A percentile compares a stretch with the other conserved stretches of the same genome.
phyloP scores from a whole-genome alignment of 2,329 filamentous ascomycete species.

The Fusarium sp. region DNA sequence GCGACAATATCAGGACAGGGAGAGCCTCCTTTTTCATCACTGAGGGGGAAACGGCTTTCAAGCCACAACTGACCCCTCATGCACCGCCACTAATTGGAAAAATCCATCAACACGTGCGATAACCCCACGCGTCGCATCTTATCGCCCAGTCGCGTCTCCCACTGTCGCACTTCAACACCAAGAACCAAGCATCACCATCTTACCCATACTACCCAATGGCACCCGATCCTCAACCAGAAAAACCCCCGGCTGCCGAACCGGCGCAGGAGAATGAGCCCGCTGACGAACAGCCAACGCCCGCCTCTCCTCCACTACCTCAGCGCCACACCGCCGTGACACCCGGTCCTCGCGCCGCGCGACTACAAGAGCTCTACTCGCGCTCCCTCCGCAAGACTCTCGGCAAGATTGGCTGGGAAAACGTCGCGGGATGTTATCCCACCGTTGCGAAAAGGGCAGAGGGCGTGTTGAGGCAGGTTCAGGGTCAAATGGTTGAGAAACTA shows the following conservation, averaged over 20 bases:
- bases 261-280: conserved; percentile 7
- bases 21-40: not conserved
- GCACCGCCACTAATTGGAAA: conserved; percentile 11
- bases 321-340: conserved; percentile 60
- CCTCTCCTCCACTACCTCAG: conserved; percentile 55
- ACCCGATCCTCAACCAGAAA: conserved; percentile 31
- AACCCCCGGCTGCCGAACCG: conserved; percentile 9
- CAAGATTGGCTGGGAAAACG: conserved; percentile 67
- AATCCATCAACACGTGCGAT: conserved; percentile 32
- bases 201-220: conserved; percentile 32
- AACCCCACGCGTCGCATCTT: conserved; percentile 38
- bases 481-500: conserved; percentile 68
- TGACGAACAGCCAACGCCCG: conserved; percentile 22
- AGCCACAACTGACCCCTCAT: conserved; percentile 20
- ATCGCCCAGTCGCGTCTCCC: conserved; percentile 39
- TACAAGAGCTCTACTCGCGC: conserved; percentile 65
- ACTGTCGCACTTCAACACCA: conserved; percentile 8
- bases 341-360: conserved; percentile 67
- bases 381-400: conserved; percentile 66
- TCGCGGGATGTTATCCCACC: conserved; percentile 72
- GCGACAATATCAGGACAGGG: not conserved
- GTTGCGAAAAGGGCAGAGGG: conserved; percentile 63
- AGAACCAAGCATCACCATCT: conserved; percentile 2
- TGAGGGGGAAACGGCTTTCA: conserved; percentile 4
- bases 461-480: conserved; percentile 66